phyloP scores from a whole-genome alignment of 2,329 filamentous ascomycete species.

The Mycosphaerella sp. region DNA sequence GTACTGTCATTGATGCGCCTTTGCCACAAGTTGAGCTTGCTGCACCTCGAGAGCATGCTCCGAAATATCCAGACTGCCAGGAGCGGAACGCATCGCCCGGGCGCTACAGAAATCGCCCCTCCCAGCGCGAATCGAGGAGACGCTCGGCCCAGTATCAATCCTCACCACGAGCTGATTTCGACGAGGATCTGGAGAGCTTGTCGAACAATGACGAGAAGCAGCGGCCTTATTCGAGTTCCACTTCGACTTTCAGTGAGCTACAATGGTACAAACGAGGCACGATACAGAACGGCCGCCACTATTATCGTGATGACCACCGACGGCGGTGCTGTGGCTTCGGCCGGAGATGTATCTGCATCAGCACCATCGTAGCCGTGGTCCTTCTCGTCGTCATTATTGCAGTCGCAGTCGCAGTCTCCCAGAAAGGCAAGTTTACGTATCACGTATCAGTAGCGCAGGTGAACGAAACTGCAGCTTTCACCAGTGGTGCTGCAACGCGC shows the following conservation, averaged over 20 bases:
- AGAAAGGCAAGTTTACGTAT: conserved; percentile 25
- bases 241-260: conserved; percentile 10
- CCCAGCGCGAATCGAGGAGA: not conserved
- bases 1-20: not conserved
- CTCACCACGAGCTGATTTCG: conserved; percentile 1
- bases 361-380: conserved; percentile 18
- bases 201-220: conserved; percentile 7
- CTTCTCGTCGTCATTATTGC: conserved; percentile 19
- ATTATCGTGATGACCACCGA: conserved; percentile 5
- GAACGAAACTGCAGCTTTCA: conserved; percentile 28
- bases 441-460: conserved; percentile 27
- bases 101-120: not conserved
- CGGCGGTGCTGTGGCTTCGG: conserved; percentile 12
- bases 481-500: conserved; percentile 27
- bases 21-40: not conserved
- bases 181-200: conserved; percentile 8
- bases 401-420: conserved; percentile 25
- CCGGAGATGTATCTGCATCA: conserved; percentile 22
- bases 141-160: conserved; percentile 1
- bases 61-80: not conserved
- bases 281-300: not conserved
- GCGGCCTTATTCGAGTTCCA: conserved; percentile 3
- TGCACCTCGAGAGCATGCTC: not conserved
- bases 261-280: conserved; percentile 10
- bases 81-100: not conserved